Base-by-base conservation (phyloP, 164 flowering plant species). In the Stephania cephalantha region DNA sequence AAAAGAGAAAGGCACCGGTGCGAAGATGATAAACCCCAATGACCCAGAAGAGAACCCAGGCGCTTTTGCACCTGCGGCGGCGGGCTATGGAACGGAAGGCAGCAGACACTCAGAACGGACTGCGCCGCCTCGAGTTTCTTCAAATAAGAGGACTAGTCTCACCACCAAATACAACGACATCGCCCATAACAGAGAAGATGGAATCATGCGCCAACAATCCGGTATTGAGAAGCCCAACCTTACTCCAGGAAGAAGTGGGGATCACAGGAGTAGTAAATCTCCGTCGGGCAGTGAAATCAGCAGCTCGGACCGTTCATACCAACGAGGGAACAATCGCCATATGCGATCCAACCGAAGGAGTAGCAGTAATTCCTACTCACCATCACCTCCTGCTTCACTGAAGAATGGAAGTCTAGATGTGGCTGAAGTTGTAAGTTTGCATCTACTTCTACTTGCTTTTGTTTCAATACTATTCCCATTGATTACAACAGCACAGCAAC, bases 41-140 rank as follows among this genome's bases (percentile, higher is more conserved):
- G 95, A 89, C 76, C 91, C 91, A 0, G 86, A 88, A 79, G 85
- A 90, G 77, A 89, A 86, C 67, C 90, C 89, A 18, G 88, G 84
- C 58, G 88, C 87, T 46, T 88, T 86, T 75, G 68, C 63, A 74
- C 9, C 9, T 31, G 73, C 64, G 10, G 20, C 18, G 5, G 9
- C 42, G 46, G 68, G 72, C 58, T 15, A 12, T 44, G 74, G 73
- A 65, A 74, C 17, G 22, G 53, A 70, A 7, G 50, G 18, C 68
- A 44, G 17, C 74, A n/a, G 45, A 71, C 73, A 61, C 63, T 73
- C 15, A 45, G 44, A 30, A 58, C 67, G 2, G 42, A 12, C 75
- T 22, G 45, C 75, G 55, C 76, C 48, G 7, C n/a, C 68, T 18
- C 74, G n/a, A 7, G 29, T 17, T 42, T 46, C 12, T 66, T 72